Evolutionary conservation across 129 eudicot genomes (phyloP).

Genomic region (Daucus carota): DH1_v3.0 NC_030383.2:62440501-62441000

Average conservation of each 20-base stretch:
- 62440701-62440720: neutral
- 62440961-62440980: conserved; percentile 49
- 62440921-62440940: neutral
- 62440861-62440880: conserved; percentile 96
- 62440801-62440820: conserved; percentile 76
- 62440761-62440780: neutral
- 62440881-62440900: neutral
- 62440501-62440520: too few species aligned
- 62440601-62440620: neutral
- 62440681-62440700: neutral
- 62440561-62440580: neutral
- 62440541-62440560: neutral
- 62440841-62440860: conserved; percentile 80
- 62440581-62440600: neutral
- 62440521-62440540: too few species aligned
- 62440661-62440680: neutral
- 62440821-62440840: conserved; percentile 92
- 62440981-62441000: conserved; percentile 92
- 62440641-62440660: neutral
- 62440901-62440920: neutral
- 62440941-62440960: neutral
- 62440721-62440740: neutral
- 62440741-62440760: neutral
- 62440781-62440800: conserved; percentile 49
- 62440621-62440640: neutral